Base-by-base conservation (phyloP, 441 rosid genomes). In the Melastoma candidum region DNA sequence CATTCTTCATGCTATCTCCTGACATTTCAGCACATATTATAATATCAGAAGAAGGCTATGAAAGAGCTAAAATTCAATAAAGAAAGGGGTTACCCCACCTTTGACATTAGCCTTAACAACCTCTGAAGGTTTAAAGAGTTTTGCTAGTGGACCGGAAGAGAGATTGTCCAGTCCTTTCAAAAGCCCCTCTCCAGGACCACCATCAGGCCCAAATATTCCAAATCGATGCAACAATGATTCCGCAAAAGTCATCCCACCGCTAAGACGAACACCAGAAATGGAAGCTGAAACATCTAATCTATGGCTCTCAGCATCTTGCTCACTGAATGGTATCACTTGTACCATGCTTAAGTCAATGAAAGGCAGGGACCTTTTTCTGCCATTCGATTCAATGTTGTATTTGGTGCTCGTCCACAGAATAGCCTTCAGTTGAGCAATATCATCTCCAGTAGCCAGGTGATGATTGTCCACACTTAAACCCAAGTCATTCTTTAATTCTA, bases 161-260 rank as follows among this genome's bases (percentile, higher is more conserved):
- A 93, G 68, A 68, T 80, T 75, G 60, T 86, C 82, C 58, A 93
- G 60, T 53, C 96, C 97, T 78, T 77, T 86, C 54, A 95, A 73
- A 22, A 93, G 81, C 44, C 78, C 93, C 76, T 75, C 74, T 47
- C 97, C 92, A 47, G 99, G 99, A 68, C 97, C 90, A 65, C 96
- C 99, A 78, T 89, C 87, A 56, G 75, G 82, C 52, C 80, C 90
- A 65, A 93, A 69, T 70, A 93, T 76, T 64, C 99, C 95, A 65
- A 76, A 74, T 13, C 69, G 67, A 56, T 71, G 84, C 61, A 77
- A 71, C 51, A 75, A 74, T 62, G 84, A 73, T 72, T 81, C 88
- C 7, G 86, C 64, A 64, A 81, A 79, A 74, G 66, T 76, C 88
- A 84, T 77, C 66, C 99, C 99, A 68, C 99, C 99, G 44, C 96